These are phyloP conservation scores for Macroventuria anomochaeta DNA, from an alignment of 2,329 filamentous ascomycete genomes.

Conservation along the genomic window DNA sequence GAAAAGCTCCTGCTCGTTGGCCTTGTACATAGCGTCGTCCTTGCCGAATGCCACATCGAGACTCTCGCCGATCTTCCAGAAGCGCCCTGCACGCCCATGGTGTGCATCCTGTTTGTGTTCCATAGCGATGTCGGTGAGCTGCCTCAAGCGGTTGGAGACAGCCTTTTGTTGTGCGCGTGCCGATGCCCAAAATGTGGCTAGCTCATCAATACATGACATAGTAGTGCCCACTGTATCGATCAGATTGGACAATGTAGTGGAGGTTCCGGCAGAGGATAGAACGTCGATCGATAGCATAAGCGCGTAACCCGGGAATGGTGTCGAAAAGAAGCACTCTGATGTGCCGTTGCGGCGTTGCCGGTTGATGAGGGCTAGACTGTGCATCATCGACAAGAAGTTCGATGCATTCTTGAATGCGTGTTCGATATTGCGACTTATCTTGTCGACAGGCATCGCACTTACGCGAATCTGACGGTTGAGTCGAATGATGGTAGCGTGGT, in stretches of 20 bases:
- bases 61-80: slow-evolving; percentile 44
- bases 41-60: slow-evolving; percentile 52
- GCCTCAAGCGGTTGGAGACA: slow-evolving; percentile 56
- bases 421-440: slow-evolving; percentile 41
- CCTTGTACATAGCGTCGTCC: slow-evolving; percentile 55
- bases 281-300: slow-evolving; percentile 71
- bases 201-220: slow-evolving; percentile 61
- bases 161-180: slow-evolving; percentile 59
- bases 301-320: slow-evolving; percentile 66
- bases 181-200: slow-evolving; percentile 66
- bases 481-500: slow-evolving; percentile 68
- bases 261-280: slow-evolving; percentile 64
- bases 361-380: slow-evolving; percentile 35
- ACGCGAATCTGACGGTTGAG: slow-evolving; percentile 65
- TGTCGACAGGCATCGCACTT: slow-evolving; percentile 34
- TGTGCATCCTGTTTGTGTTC: slow-evolving; percentile 43
- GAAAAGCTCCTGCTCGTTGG: slow-evolving; percentile 38
- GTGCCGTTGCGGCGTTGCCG: slow-evolving; percentile 37
- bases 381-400: slow-evolving; percentile 44
- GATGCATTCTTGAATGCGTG: slow-evolving; percentile 38
- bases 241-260: slow-evolving; percentile 54
- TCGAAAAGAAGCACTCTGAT: slow-evolving; percentile 54
- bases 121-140: slow-evolving; percentile 51
- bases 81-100: slow-evolving; percentile 42
- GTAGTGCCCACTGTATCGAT: slow-evolving; percentile 63